Conservation (phyloP, 2,329 filamentous ascomycete genomes). For the Pseudogymnoascus verrucosus region DNA sequence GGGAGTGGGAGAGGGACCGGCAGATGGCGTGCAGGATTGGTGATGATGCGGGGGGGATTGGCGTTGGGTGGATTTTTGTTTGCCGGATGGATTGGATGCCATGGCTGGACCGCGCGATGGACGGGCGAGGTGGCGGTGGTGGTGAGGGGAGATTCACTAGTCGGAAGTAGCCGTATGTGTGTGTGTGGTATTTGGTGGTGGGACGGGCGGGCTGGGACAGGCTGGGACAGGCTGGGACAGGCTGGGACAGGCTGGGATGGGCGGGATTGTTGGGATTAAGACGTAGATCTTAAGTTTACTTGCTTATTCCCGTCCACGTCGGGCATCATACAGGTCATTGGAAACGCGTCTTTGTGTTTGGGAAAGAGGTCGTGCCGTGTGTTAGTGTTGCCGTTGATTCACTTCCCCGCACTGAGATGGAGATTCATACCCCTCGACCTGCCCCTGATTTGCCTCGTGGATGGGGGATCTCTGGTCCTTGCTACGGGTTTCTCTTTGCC, state of each 20-base stretch:
- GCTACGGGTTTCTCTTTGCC: not conserved
- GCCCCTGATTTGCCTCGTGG: not conserved
- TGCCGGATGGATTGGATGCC: not conserved
- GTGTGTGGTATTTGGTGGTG: not conserved
- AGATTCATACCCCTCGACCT: not conserved
- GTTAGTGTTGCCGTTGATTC: not conserved
- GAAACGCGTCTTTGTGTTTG: not conserved
- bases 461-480: not conserved
- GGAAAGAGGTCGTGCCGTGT: not conserved
- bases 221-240: slow-evolving; percentile 1
- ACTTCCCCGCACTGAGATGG: slow-evolving; percentile 2
- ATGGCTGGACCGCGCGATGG: not conserved
- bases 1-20: not conserved
- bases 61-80: not conserved
- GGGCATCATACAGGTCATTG: not conserved
- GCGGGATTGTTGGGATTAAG: not conserved
- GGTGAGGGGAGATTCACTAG: not conserved
- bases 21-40: slow-evolving; percentile 2
- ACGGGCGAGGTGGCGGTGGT: not conserved
- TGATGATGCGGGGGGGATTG: not conserved
- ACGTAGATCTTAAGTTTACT: not conserved
- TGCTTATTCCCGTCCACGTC: slow-evolving; percentile 1
- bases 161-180: slow-evolving; percentile 1
- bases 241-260: slow-evolving; percentile 1
- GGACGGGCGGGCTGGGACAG: not conserved